A percentile compares a stretch with the other conserved stretches of the same genome.
Conservation (phyloP, 768 basidiomycete genomes). For the Lactarius trivialis region DNA sequence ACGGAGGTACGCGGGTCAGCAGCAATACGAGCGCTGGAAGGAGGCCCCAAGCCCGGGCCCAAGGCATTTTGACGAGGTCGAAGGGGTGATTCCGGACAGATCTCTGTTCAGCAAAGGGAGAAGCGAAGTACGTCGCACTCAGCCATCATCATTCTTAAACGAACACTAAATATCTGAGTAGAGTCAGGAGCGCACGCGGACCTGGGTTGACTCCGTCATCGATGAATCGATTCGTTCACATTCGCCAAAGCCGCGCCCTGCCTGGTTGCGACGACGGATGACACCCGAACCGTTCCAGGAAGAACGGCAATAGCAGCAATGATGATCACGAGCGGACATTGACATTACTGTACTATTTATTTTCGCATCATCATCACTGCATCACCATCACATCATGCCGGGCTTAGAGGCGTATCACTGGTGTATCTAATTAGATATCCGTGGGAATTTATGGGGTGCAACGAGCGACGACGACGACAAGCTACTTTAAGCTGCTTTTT, state of each 20-base stretch:
- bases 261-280: conserved; percentile 20
- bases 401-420: too few relatives aligned
- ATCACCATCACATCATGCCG: not conserved
- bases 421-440: not conserved
- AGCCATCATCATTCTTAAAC: not conserved
- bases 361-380: not conserved
- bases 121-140: conserved; percentile 7
- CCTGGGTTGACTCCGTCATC: conserved; percentile 18
- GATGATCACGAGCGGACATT: not conserved
- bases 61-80: not conserved
- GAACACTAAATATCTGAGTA: not conserved
- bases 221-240: conserved; percentile 20
- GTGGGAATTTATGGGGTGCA: not conserved
- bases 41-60: conserved; percentile 2
- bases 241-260: conserved; percentile 4
- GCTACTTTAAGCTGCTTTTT: not conserved
- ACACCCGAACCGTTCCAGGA: conserved; percentile 26
- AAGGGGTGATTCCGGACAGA: conserved; percentile 4
- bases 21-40: conserved; percentile 4
- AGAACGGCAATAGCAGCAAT: not conserved
- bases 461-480: not conserved
- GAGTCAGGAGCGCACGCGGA: conserved; percentile 22
- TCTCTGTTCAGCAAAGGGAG: not conserved
- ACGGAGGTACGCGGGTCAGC: conserved; percentile 7
- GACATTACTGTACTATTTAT: not conserved